phyloP scores from a whole-genome alignment of 176 grass and related monocot species.

The Bromus sterilis region DNA sequence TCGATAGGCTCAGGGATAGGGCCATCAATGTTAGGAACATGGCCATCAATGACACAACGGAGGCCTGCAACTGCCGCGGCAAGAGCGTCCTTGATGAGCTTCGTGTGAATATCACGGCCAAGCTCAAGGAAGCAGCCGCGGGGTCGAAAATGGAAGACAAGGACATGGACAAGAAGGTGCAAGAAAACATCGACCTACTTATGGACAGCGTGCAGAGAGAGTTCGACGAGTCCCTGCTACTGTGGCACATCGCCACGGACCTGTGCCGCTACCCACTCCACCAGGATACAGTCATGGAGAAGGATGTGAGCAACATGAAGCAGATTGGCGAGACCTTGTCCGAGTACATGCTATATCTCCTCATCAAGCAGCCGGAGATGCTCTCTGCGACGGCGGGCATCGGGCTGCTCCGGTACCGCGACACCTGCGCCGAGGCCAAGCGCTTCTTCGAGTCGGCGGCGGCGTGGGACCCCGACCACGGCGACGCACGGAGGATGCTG shows the following conservation, averaged over 20 bases:
- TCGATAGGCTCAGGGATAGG: neutral
- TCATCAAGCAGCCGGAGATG: conserved; percentile 27
- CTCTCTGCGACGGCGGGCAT: too few species aligned
- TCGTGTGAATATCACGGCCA: neutral
- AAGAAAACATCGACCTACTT: accelerated
- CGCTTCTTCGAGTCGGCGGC: too few species aligned
- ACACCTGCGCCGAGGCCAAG: too few species aligned
- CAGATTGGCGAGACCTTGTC: neutral
- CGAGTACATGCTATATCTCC: too few species aligned
- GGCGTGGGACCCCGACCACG: too few species aligned
- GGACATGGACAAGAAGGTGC: too few species aligned
- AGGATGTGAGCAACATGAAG: too few species aligned
- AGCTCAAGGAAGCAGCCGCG: neutral
- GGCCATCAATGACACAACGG: neutral
- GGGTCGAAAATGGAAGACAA: neutral
- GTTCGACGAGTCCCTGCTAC: conserved; percentile 6
- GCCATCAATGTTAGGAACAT: accelerated
- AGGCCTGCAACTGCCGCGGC: neutral
- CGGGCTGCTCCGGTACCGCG: neutral
- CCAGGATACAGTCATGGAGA: accelerated
- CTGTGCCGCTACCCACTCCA: neutral
- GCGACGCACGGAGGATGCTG: too few species aligned
- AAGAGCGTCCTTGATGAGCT: accelerated
- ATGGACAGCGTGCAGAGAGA: neutral
- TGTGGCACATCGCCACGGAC: conserved; percentile 32